A percentile compares a stretch with the other conserved stretches of the same genome.
phyloP scores from a whole-genome alignment of 2,329 filamentous ascomycete genomes.

The Colletotrichum spinosum region DNA sequence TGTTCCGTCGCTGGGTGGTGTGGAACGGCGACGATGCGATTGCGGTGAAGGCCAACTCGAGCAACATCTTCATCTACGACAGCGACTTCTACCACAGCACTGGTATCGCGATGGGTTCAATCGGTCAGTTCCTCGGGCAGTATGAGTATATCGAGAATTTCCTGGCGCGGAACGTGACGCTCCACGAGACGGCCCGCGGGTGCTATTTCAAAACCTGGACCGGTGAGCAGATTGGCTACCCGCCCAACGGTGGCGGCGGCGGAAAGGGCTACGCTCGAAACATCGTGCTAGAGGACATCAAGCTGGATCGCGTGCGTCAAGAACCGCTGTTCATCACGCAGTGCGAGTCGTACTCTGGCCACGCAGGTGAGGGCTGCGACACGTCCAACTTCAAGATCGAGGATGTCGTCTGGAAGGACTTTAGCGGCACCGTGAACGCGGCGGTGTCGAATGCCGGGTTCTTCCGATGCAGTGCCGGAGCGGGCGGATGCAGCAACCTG shows the following conservation, averaged over 20 bases:
- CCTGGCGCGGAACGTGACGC: constrained; percentile 58
- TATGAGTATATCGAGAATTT: constrained; percentile 64
- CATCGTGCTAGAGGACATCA: constrained; percentile 47
- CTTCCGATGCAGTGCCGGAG: constrained; percentile 47
- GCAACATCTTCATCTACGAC: constrained; percentile 63
- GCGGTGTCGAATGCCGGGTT: constrained; percentile 42
- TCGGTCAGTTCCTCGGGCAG: constrained; percentile 63
- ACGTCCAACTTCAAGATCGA: constrained; percentile 47
- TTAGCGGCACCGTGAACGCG: constrained; percentile 45
- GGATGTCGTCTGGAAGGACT: constrained; percentile 43
- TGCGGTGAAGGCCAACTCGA: constrained; percentile 66
- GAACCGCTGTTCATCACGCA: constrained; percentile 50
- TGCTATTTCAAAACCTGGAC: constrained; percentile 72
- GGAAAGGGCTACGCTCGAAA: constrained; percentile 57
- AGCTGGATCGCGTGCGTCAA: constrained; percentile 41
- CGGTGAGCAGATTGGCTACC: constrained; percentile 59
- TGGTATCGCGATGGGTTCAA: constrained; percentile 67
- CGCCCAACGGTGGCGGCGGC: constrained; percentile 69
- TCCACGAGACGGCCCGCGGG: constrained; percentile 58
- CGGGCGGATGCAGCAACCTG: constrained; percentile 47
- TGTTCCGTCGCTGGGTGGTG: constrained; percentile 61
- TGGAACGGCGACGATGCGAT: constrained; percentile 66
- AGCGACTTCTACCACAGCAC: constrained; percentile 60
- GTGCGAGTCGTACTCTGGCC: constrained; percentile 50
- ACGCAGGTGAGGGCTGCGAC: constrained; percentile 48